Conservation (phyloP, 352 stramenopile genomes). For the Thalassiosira mediterranea region DNA sequence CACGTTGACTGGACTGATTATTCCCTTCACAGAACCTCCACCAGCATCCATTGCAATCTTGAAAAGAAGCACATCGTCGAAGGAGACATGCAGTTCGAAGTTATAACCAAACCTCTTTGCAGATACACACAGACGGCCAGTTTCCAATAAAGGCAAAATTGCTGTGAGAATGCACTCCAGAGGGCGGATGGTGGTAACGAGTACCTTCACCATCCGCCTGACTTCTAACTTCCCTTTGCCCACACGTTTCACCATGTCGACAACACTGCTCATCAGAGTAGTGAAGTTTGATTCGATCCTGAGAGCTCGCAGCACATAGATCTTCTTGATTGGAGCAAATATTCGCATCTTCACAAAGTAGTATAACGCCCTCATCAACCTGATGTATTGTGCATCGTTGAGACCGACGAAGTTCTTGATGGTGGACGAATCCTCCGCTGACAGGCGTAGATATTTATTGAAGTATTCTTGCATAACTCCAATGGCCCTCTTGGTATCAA, state of each 20-base stretch:
- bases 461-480: too few relatives aligned
- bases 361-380: background rate
- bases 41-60: background rate
- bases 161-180: too few relatives aligned
- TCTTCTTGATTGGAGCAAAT: background rate
- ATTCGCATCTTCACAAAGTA: constrained; percentile 12
- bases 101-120: background rate
- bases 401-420: constrained; percentile 1
- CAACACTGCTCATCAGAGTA: background rate
- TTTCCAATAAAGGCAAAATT: too few relatives aligned
- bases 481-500: too few relatives aligned
- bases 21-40: background rate
- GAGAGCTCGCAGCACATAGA: background rate
- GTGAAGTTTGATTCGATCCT: background rate
- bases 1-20: background rate
- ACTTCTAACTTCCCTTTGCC: background rate
- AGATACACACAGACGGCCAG: too few relatives aligned
- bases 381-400: constrained; percentile 1
- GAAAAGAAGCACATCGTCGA: background rate
- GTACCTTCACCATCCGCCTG: background rate
- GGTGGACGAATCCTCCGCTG: background rate
- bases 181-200: constrained; percentile 4
- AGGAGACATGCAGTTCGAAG: background rate
- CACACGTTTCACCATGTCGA: background rate
- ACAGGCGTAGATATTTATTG: constrained; percentile 4